Evolutionary conservation across 2,329 filamentous ascomycete species (phyloP).

Genomic region (Fusarium liriodendri): DNA sequence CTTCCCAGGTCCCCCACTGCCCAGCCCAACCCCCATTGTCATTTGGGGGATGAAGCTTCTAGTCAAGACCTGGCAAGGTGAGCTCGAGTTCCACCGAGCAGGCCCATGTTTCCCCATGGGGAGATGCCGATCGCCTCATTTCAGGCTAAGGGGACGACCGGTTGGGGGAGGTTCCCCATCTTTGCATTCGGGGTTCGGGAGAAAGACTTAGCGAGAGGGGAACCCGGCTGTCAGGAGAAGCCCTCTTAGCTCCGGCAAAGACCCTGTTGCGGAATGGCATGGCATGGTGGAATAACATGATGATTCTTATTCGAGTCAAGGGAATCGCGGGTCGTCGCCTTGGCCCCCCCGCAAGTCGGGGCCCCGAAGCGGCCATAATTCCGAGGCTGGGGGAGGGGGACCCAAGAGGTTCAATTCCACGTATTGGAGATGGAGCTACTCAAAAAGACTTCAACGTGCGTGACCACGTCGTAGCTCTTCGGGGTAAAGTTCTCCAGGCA

Average conservation of each 20-base stretch:
- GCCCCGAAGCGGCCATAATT: conserved; percentile 18
- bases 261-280: conserved; percentile 18
- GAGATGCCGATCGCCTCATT: conserved; percentile 35
- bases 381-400: conserved; percentile 10
- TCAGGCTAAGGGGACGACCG: conserved; percentile 28
- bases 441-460: conserved; percentile 2
- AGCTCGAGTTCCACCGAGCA: conserved; percentile 22
- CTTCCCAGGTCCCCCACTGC: conserved; percentile 20
- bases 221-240: conserved; percentile 14
- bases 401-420: background rate
- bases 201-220: conserved; percentile 26
- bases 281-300: conserved; percentile 13
- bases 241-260: background rate
- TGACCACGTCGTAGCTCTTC: background rate
- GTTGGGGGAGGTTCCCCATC: conserved; percentile 10
- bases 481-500: conserved; percentile 1
- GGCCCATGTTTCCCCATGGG: conserved; percentile 38
- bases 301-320: background rate
- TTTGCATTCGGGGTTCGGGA: conserved; percentile 35
- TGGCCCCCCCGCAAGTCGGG: conserved; percentile 26
- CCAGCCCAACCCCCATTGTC: conserved; percentile 35
- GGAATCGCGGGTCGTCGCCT: background rate
- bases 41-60: conserved; percentile 37
- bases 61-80: conserved; percentile 15
- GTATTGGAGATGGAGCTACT: conserved; percentile 13